Conservation (phyloP, 2,329 filamentous ascomycete genomes). For the Fusarium duplospermum region DNA sequence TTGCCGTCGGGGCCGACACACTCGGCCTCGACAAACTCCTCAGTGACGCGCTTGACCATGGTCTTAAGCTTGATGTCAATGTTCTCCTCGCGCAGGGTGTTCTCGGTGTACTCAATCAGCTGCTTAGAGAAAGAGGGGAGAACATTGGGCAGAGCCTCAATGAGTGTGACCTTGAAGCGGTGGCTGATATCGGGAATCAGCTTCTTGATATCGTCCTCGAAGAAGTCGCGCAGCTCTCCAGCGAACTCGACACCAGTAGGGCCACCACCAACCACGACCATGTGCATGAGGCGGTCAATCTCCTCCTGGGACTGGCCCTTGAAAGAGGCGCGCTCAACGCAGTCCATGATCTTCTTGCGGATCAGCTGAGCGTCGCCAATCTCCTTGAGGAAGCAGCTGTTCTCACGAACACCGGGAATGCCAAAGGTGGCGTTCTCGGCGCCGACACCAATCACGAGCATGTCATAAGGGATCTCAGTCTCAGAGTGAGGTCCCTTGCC, state of each 20-base stretch:
- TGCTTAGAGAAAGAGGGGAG: constrained; percentile 99
- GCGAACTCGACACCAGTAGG: constrained; percentile 98
- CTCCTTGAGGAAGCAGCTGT: constrained; percentile 99
- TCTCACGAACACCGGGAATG: constrained; percentile 92
- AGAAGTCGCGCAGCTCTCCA: constrained; percentile 98
- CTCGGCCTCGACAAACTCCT: constrained; percentile 93
- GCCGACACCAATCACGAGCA: constrained; percentile 96
- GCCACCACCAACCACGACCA: constrained; percentile 95
- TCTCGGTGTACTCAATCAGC: constrained; percentile 98
- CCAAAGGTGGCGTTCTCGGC: constrained; percentile 99
- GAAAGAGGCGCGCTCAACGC: constrained; percentile 97
- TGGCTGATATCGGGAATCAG: constrained; percentile 95
- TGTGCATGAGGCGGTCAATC: constrained; percentile 93
- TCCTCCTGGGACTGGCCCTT: constrained; percentile 93
- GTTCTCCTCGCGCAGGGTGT: constrained; percentile 98
- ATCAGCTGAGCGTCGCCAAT: constrained; percentile 96
- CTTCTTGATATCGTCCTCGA: constrained; percentile 97
- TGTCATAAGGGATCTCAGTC: constrained; percentile 96
- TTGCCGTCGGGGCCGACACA: constrained; percentile 82
- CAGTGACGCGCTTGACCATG: constrained; percentile 97
- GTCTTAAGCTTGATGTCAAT: constrained; percentile 99
- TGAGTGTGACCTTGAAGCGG: constrained; percentile 96
- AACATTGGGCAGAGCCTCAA: constrained; percentile 96
- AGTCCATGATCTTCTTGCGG: constrained; percentile 99
- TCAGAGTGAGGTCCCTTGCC: constrained; percentile 84